Base-by-base conservation (phyloP, 257 asterid genomes). In the Cordia subcordata region DNA sequence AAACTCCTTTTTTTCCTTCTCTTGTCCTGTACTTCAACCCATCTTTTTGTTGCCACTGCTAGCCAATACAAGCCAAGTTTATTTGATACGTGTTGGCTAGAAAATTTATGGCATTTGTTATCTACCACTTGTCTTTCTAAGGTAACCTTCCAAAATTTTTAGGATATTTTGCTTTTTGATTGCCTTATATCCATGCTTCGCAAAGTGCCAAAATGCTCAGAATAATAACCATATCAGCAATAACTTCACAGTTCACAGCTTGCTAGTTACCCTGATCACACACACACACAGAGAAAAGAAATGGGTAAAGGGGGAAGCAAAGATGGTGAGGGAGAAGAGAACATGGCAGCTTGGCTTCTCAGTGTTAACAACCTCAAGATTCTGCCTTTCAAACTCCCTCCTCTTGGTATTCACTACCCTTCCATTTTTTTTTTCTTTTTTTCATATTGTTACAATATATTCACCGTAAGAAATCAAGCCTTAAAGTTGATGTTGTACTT, bases 261-360 rank as follows among this genome's bases (percentile, higher is more conserved):
- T 42, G 47, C 14, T 42, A 42, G 5, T 27, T 27, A n/a, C 35
- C 3, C 35, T 27, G 6, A 27, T 1, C 35, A 27, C 47, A 2
- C 15, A 1, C 2, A 42, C 8, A 42, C 8, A 42, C 8, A 42
- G 15, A 42, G 14, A 42, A 21, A 51, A 13, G 13, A 22, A 37
- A 87, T 87, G 94, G 94, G 91, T 15, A 84, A 84, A 65, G 95
- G 90, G 10, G 89, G 93, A 49, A 76, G 75, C 45, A 64, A 60
- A 46, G 60, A 8, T 66, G 76, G 52, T 37, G 75, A 62, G 38
- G 83, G 61, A 57, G 82, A 77, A 65, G 94, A 76, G 67, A 92
- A 86, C 72, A 84, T 88, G 95, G 98, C 95, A 45, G 96, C 98
- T 70, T 92, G 98, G 96, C 98, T 91, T 65, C 73, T 91, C 39